Evolutionary conservation across 2,329 filamentous ascomycete genomes (phyloP).

Genomic region (Corynespora cassiicola): DNA sequence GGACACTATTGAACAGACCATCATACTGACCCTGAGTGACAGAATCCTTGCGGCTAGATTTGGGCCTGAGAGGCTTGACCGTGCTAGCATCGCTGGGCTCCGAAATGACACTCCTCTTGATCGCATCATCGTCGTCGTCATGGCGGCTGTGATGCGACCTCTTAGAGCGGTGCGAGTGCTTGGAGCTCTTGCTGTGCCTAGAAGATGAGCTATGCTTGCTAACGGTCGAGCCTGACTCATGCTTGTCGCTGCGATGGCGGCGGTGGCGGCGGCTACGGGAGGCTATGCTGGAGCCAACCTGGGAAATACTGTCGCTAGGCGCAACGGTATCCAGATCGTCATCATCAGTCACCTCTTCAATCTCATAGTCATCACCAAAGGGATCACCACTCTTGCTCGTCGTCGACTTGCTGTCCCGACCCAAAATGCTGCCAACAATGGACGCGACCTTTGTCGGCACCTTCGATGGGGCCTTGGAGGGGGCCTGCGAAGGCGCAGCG

Average conservation of each 20-base stretch:
- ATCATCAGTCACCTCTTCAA: constrained; percentile 45
- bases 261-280: constrained; percentile 38
- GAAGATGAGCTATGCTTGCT: constrained; percentile 36
- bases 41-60: constrained; percentile 37
- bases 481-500: constrained; percentile 14
- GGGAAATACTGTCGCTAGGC: constrained; percentile 57
- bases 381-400: constrained; percentile 28
- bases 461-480: constrained; percentile 16
- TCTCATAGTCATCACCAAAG: constrained; percentile 45
- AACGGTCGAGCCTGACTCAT: constrained; percentile 21
- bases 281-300: constrained; percentile 36
- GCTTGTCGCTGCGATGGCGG: constrained; percentile 24
- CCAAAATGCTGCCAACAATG: constrained; percentile 44
- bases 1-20: constrained; percentile 29
- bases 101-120: constrained; percentile 30
- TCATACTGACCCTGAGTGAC: constrained; percentile 35
- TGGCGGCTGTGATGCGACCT: constrained; percentile 32
- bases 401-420: constrained; percentile 33
- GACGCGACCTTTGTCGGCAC: constrained; percentile 35
- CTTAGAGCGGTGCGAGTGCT: constrained; percentile 26
- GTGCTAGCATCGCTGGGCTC: constrained; percentile 45
- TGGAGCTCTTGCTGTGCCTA: constrained; percentile 28
- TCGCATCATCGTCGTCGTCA: constrained; percentile 24
- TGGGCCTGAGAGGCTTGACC: constrained; percentile 31
- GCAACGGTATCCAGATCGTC: constrained; percentile 56